phyloP scores from a whole-genome alignment of 2,329 filamentous ascomycete species.

The Epichloe sp. region DNA sequence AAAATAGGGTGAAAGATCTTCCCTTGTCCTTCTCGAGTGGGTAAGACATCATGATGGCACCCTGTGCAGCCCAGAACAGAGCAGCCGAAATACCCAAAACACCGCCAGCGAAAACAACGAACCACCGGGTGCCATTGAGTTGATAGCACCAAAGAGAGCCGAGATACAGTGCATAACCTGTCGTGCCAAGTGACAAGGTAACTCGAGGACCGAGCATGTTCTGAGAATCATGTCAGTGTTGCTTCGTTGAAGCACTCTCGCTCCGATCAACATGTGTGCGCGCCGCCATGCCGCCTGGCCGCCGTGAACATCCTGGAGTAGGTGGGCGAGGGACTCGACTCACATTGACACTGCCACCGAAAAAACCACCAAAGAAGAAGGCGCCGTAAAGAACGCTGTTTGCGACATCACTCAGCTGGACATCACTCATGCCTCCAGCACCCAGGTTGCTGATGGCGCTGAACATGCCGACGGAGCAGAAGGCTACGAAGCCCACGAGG shows the following conservation, averaged over 20 bases:
- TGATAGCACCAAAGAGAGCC: constrained; percentile 6
- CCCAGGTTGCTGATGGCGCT: constrained; percentile 51
- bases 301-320: too few relatives aligned
- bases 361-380: constrained; percentile 5
- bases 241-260: too few relatives aligned
- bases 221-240: neutral
- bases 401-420: constrained; percentile 21
- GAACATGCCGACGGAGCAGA: constrained; percentile 41
- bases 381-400: constrained; percentile 28
- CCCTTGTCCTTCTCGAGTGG: constrained; percentile 71
- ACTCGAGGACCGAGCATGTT: constrained; percentile 3
- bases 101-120: constrained; percentile 51
- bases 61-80: constrained; percentile 69
- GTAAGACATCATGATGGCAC: constrained; percentile 82
- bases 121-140: constrained; percentile 4
- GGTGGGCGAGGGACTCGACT: neutral
- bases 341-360: constrained; percentile 5
- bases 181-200: constrained; percentile 4
- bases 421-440: constrained; percentile 29
- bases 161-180: constrained; percentile 4
- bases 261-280: too few relatives aligned
- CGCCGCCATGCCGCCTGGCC: too few relatives aligned
- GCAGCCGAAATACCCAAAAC: constrained; percentile 66
- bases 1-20: constrained; percentile 79
- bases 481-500: constrained; percentile 12